Conservation (phyloP, 352 stramenopile species). For the Pythium aristosporum region DNA sequence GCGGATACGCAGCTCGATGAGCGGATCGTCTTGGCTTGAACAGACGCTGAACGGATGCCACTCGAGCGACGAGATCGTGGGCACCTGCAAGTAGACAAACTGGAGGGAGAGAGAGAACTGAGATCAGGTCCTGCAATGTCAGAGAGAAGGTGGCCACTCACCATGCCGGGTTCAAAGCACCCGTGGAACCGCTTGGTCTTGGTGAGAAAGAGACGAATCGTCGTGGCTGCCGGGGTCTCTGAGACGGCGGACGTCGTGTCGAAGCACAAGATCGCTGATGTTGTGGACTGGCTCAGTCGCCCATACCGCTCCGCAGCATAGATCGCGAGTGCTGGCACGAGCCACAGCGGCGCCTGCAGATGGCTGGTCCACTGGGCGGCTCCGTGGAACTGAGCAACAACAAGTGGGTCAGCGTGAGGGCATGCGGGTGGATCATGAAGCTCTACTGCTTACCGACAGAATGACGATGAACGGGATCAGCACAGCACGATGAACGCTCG, state of each 20-base stretch:
- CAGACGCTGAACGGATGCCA: slow-evolving; percentile 84
- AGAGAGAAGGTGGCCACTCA: slow-evolving; percentile 8
- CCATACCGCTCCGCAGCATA: slow-evolving; percentile 34
- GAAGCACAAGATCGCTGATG: slow-evolving; percentile 25
- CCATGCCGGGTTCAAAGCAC: slow-evolving; percentile 37
- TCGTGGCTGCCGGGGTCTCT: background rate
- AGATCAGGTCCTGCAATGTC: background rate
- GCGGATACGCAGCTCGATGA: slow-evolving; percentile 43
- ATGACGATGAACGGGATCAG: slow-evolving; percentile 36
- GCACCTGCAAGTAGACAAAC: slow-evolving; percentile 71
- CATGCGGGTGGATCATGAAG: no score
- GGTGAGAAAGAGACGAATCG: slow-evolving; percentile 33
- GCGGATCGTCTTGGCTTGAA: slow-evolving; percentile 44
- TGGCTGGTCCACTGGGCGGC: slow-evolving; percentile 32
- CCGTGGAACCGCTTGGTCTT: slow-evolving; percentile 31
- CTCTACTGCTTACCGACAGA: slow-evolving; percentile 26
- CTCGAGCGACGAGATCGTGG: slow-evolving; percentile 47
- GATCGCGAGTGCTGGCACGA: slow-evolving; percentile 27
- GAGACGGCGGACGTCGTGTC: slow-evolving; percentile 1
- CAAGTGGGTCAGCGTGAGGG: background rate
- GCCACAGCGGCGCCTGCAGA: slow-evolving; percentile 37
- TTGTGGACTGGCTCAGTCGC: slow-evolving; percentile 16
- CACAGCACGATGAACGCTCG: slow-evolving; percentile 27
- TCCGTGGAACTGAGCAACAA: slow-evolving; percentile 37
- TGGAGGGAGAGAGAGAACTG: background rate